Base-by-base conservation (phyloP, 345 rosid species). In the Ceriops zippeliana region DNA sequence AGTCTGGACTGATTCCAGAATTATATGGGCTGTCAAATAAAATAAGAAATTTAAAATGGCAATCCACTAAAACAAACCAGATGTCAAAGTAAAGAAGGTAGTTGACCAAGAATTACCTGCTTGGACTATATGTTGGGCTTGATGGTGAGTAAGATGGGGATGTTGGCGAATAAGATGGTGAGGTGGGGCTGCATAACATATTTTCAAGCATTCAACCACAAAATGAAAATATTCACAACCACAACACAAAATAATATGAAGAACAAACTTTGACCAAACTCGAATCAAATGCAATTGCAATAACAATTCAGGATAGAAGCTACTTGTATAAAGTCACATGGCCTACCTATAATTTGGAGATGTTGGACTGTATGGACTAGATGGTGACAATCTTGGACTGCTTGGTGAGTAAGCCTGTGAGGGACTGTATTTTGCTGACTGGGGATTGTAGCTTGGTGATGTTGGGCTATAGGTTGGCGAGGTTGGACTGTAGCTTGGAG, bases 71-170 rank as follows among this genome's bases (percentile, higher is more conserved):
- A 21, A 52, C 58, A 74, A 7, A 51, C 7, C 2, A 9, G 13
- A 35, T 49, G 53, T 0, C 16, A 0, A 52, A 31, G 49, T 52
- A 38, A 19, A 28, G 31, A 67, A 9, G 20, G 58, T 10, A 11
- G 37, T 17, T 27, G 16, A 66, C 30, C 38, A 53, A 10, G 47
- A 61, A 6, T 75, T 79, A 95, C 96, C 96, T 91, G 96, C 91
- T 87, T 32, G 99, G 99, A 78, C 93, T 89, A 81, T 87, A 90
- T 51, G 96, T 74, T 38, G 99, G 96, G 76, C 90, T 90, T 28
- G 99, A 87, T 71, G 96, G 93, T 2, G 97, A 95, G 74, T 91
- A 91, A 5, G 96, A 82, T 30, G 96, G 97, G 71, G 99, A 91
- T 16, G 98, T 88, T 4, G 97, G 98, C 8, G 98, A 93, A 80